Base-by-base conservation (phyloP, 352 stramenopile genomes). In the Saprolegnia parasitica region DNA sequence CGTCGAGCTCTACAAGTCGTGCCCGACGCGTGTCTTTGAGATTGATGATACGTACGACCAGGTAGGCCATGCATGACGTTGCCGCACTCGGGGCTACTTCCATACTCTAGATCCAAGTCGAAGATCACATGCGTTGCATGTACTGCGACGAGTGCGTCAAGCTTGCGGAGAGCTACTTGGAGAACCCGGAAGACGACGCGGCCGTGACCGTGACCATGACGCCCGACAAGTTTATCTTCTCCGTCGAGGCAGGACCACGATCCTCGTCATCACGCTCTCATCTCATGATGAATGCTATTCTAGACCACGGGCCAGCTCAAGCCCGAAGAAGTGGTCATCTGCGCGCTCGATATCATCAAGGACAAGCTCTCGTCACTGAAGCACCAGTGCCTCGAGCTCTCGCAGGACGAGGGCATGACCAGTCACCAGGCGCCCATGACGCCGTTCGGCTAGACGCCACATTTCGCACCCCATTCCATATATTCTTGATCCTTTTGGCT, bases 221-320 rank as follows among this genome's bases (percentile, higher is more conserved):
- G 4, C 87, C 91, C 65, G 93, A 98, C 76, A 93, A 91, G 72
- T 99, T 98, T 74, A 97, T 98, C 67, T 99, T 98, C 75, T 96
- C 87, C 4, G 93, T 99, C 35, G 96, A 99, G 83, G 84, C 90
- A 66, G 3, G 18, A 16, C 23, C 4, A 40, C 9, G 64, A 68
- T 18, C 5, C 29, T 65, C 24, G 49, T 40, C 40, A 40, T 35
- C n/a, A n/a, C n/a, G n/a, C n/a, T n/a, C 5, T 60, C 5, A 42
- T 62, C 9, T 60, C 9, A 21, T 50, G 40, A 13, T 4, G 5
- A 42, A 8, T 50, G 64, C 46, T 13, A 21, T 45, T 55, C 20
- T 64, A 92, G 84, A 93, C 87, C 45, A 93, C 84, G n/a, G 87
- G 87, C 23, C 85, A 93, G 68, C 65, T 95, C 40, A 86, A 87